These are phyloP conservation scores for Sporobolomyces pararoseus DNA, from an alignment of 768 basidiomycete genomes.

Conservation along the genomic window DNA sequence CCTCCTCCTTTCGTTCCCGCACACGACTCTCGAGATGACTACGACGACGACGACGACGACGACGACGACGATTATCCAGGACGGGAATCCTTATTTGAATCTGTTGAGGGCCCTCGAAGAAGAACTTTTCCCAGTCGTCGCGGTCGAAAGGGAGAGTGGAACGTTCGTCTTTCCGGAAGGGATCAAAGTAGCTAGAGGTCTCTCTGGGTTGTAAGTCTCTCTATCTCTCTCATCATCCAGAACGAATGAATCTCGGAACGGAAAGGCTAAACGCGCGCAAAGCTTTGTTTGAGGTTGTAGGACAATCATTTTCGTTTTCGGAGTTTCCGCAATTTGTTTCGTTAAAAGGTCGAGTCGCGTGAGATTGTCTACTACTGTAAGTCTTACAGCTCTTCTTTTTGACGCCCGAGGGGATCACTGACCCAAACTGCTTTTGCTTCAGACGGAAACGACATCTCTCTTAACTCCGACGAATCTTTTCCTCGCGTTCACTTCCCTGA, in stretches of 20 bases:
- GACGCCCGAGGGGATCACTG: no score
- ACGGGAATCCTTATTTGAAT: no score
- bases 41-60: not conserved
- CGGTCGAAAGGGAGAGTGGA: not conserved
- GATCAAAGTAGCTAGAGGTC: not conserved
- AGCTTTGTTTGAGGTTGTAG: no score
- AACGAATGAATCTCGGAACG: no score
- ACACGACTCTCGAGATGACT: no score
- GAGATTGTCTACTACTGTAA: not conserved
- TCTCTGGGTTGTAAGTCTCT: slow-evolving; percentile 1
- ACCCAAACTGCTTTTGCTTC: no score
- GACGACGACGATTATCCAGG: not conserved
- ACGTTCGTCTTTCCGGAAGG: not conserved
- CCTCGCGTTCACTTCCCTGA: slow-evolving; percentile 5
- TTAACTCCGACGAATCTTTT: not conserved
- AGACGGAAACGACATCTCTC: not conserved
- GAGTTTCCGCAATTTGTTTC: slow-evolving; percentile 9
- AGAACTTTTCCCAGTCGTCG: slow-evolving; percentile 1
- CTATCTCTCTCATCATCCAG: not conserved
- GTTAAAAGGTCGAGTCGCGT: not conserved
- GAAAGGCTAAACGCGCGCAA: no score
- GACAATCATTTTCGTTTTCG: slow-evolving; percentile 1
- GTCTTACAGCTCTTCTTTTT: no score
- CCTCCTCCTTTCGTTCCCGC: no score
- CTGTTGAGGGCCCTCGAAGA: not conserved